A percentile compares a stretch with the other conserved stretches of the same genome.
Conservation (phyloP, 345 rosid species). For the Lepidium sativum region DNA sequence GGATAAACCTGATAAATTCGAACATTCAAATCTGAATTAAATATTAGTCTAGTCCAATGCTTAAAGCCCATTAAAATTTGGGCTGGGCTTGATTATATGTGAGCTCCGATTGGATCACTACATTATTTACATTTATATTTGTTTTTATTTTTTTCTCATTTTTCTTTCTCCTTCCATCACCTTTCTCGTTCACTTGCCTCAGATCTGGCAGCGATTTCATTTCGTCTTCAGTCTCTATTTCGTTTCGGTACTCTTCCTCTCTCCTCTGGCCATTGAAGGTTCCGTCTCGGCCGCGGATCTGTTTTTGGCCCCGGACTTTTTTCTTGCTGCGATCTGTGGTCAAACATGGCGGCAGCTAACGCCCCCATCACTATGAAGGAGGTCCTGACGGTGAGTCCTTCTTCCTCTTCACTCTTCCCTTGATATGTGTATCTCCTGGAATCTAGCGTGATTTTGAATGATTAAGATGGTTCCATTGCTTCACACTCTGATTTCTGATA, state of each 20-base stretch:
- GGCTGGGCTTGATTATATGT: not conserved
- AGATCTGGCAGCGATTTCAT: conserved; percentile 37
- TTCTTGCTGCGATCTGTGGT: conserved; percentile 32
- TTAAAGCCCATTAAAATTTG: not conserved
- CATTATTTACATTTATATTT: not conserved
- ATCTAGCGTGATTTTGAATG: not conserved
- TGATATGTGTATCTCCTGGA: not conserved
- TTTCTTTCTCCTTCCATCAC: not conserved
- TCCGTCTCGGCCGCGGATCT: conserved; percentile 28
- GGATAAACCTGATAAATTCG: not conserved
- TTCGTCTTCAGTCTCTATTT: not conserved
- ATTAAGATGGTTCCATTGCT: not conserved
- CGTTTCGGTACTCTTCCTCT: conserved; percentile 7
- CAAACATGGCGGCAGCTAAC: conserved; percentile 81
- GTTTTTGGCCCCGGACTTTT: conserved; percentile 11
- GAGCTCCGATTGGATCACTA: not conserved
- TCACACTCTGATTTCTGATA: conserved; percentile 1
- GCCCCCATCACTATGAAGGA: conserved; percentile 95
- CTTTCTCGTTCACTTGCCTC: conserved; percentile 17
- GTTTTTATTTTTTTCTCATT: not conserved
- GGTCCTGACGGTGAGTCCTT: conserved; percentile 61
- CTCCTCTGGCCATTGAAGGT: conserved; percentile 16
- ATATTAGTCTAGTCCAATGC: not conserved
- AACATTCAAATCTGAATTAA: not conserved
- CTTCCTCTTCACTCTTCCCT: not conserved